Percentiles rank a stretch among this genome's conserved stretches.
Evolutionary conservation across 306 rosid genomes (phyloP).

Genomic region (Inga leiocalycina): DNA sequence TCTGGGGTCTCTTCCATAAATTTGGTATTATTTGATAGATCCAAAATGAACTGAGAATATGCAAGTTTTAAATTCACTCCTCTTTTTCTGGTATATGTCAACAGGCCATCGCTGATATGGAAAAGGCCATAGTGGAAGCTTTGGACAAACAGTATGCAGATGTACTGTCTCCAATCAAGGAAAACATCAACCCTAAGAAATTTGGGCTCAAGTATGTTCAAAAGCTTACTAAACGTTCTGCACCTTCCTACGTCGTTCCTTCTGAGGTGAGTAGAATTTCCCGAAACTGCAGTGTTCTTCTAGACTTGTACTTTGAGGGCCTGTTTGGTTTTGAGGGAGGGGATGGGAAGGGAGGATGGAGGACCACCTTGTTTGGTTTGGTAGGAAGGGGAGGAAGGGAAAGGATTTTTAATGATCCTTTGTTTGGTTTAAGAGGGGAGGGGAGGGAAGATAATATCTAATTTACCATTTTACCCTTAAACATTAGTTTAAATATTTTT

Average conservation of each 20-base stretch:
- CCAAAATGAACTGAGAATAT: not conserved
- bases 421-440: too few species aligned
- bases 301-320: constrained; percentile 1
- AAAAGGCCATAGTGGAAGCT: constrained; percentile 91
- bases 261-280: constrained; percentile 71
- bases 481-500: too few species aligned
- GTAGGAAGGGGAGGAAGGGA: too few species aligned
- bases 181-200: constrained; percentile 80
- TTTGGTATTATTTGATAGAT: not conserved
- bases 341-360: too few species aligned
- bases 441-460: too few species aligned
- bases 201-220: constrained; percentile 97
- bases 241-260: constrained; percentile 68
- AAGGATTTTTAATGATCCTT: too few species aligned
- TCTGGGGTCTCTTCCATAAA: not conserved
- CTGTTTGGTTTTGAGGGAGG: too few species aligned
- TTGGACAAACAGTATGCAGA: constrained; percentile 95
- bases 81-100: constrained; percentile 9
- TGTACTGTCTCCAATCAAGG: constrained; percentile 87
- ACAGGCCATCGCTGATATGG: constrained; percentile 90
- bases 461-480: too few species aligned
- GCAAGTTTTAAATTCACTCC: not conserved
- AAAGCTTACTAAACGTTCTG: constrained; percentile 82
- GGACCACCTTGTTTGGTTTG: too few species aligned
- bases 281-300: not conserved